Evolutionary conservation across 495 filamentous ascomycete species (phyloP).

Genomic region (Darksidea phi): DNA sequence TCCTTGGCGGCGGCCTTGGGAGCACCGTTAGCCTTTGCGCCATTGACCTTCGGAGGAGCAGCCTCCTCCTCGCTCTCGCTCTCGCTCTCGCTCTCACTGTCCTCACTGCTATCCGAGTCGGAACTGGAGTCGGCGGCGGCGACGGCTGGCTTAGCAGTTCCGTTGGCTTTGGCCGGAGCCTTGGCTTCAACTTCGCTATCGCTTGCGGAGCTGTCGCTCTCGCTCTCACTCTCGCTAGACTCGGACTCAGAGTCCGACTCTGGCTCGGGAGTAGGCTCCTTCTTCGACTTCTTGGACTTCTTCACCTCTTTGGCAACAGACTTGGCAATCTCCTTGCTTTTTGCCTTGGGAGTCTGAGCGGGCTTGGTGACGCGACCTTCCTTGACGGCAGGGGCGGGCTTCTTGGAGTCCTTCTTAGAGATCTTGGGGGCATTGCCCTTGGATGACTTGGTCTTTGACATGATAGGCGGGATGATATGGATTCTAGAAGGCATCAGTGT

Average conservation of each 20-base stretch:
- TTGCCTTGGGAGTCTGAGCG: constrained; percentile 40
- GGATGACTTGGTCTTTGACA: constrained; percentile 30
- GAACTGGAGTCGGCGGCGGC: constrained; percentile 37
- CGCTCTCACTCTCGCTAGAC: constrained; percentile 35
- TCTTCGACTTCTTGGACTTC: constrained; percentile 54
- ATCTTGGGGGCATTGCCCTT: constrained; percentile 30
- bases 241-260: constrained; percentile 40
- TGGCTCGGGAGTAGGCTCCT: constrained; percentile 44
- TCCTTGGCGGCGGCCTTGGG: constrained; percentile 23
- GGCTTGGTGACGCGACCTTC: constrained; percentile 50
- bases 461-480: constrained; percentile 17
- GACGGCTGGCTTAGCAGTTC: constrained; percentile 35
- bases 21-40: constrained; percentile 12
- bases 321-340: constrained; percentile 49
- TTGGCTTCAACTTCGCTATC: constrained; percentile 38
- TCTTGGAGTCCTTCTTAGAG: constrained; percentile 32
- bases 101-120: constrained; percentile 16
- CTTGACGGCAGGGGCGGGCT: constrained; percentile 43
- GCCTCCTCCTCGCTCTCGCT: constrained; percentile 44
- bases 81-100: constrained; percentile 35
- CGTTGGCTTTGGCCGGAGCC: constrained; percentile 38
- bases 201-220: constrained; percentile 36
- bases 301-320: constrained; percentile 43
- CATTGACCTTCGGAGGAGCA: constrained; percentile 14
- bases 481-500: constrained; percentile 30